Base-by-base conservation (phyloP, 257 asterid species). In the Solanum raphanifolium region DNA sequence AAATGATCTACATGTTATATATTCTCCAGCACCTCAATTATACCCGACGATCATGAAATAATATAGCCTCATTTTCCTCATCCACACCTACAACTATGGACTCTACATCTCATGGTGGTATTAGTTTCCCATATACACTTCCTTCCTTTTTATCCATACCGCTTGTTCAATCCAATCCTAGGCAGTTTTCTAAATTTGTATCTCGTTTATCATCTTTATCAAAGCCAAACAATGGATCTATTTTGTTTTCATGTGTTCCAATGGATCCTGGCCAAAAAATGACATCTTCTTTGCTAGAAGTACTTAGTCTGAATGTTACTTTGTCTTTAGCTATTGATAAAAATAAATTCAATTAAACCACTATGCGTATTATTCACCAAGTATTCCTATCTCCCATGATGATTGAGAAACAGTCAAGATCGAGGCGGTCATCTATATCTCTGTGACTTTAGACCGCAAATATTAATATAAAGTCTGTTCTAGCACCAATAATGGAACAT, bases 1-100 rank as follows among this genome's bases (percentile, higher is more conserved):
- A 48, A 48, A 15, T 48, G 92, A 84, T 69, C 66, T 87, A 71
- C 86, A 84, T 36, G 90, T 90, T 55, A 76, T 83, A 68, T 31
- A 87, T 74, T 13, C 83, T 13, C 76, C 87, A 66, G 58, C 83
- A 52, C 76, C 52, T 72, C 86, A 69, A 58, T 34, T 55, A 9
- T 83, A 27, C 90, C 90, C 0, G 85, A 90, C 2, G 85, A 90
- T 88, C 90, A 89, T 20, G 91, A 91, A 13, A 90, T 90, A 25
- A 79, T 90, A 38, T 82, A 25, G 88, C 9, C 58, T 39, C 66
- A 60, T 78, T 36, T 43, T 62, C 71, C 85, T 88, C 88, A 32
- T 2, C 43, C 83, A n/a, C 86, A 23, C 60, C 85, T 23, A 46
- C 85, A 83, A 27, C 66, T 65, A 41, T 73, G 36, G 79, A 66